phyloP scores from a whole-genome alignment of 305 asterid genomes.

The Withania somnifera region DNA sequence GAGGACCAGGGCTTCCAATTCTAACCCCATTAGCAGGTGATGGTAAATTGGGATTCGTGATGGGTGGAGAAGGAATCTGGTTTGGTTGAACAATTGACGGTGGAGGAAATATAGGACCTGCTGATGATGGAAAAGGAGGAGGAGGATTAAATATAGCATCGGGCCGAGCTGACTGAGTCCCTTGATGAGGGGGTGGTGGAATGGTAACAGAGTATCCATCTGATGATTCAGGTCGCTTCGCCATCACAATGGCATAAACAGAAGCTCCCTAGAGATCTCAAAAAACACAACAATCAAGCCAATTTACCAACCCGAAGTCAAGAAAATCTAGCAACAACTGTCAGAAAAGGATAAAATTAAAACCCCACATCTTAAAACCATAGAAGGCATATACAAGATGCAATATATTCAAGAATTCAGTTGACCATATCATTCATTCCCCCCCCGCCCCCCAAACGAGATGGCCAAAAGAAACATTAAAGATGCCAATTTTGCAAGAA shows the following conservation, averaged over 20 bases:
- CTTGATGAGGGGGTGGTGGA: constrained; percentile 30
- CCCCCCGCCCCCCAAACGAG: background rate
- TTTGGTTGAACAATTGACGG: constrained; percentile 46
- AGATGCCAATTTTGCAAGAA: background rate
- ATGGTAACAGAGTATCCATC: constrained; percentile 27
- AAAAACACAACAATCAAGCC: background rate
- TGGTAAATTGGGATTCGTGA: constrained; percentile 40
- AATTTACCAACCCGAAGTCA: background rate
- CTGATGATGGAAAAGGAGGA: constrained; percentile 30
- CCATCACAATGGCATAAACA: constrained; percentile 25
- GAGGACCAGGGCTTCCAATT: constrained; percentile 52
- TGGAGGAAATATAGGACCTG: constrained; percentile 50
- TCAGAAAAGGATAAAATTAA: background rate
- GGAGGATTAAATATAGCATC: constrained; percentile 37
- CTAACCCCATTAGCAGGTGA: constrained; percentile 58
- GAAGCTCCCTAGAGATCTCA: background rate
- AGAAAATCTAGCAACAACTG: background rate
- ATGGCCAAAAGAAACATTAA: background rate
- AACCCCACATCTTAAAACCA: background rate
- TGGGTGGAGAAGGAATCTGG: constrained; percentile 56
- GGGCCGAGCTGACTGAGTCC: constrained; percentile 15
- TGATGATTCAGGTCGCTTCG: constrained; percentile 45
- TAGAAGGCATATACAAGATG: background rate
- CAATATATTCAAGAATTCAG: background rate
- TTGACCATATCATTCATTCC: background rate